Conservation (phyloP, 768 basidiomycete species). For the Mycena chlorophos region DNA sequence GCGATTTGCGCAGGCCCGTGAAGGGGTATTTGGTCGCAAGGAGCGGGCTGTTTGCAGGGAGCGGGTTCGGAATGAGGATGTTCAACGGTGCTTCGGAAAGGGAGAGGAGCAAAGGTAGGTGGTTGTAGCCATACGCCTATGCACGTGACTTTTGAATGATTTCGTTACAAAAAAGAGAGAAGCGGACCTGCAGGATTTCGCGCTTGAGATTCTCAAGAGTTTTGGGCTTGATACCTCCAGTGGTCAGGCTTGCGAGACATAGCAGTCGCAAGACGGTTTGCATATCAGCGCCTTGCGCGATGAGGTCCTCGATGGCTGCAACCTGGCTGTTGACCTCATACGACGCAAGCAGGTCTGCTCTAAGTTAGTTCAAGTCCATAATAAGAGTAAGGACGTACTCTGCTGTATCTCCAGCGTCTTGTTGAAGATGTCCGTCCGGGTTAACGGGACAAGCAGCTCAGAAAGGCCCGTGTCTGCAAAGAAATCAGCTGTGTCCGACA, state of each 20-base stretch:
- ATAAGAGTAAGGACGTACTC: slow-evolving; percentile 50
- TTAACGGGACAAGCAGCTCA: slow-evolving; percentile 86
- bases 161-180: slow-evolving; percentile 17
- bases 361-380: slow-evolving; percentile 6
- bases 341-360: slow-evolving; percentile 86
- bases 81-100: slow-evolving; percentile 66
- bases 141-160: slow-evolving; percentile 28
- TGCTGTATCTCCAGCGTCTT: slow-evolving; percentile 94
- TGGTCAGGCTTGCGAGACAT: slow-evolving; percentile 82
- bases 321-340: slow-evolving; percentile 83
- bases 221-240: slow-evolving; percentile 86
- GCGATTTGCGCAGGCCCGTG: slow-evolving; percentile 68
- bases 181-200: slow-evolving; percentile 77
- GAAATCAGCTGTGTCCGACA: slow-evolving; percentile 7
- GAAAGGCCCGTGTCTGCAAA: slow-evolving; percentile 85
- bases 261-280: slow-evolving; percentile 75
- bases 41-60: slow-evolving; percentile 51
- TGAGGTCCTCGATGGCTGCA: slow-evolving; percentile 84
- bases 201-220: slow-evolving; percentile 84
- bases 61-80: slow-evolving; percentile 65
- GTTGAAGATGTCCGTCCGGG: slow-evolving; percentile 85
- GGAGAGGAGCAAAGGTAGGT: slow-evolving; percentile 66
- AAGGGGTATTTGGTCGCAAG: slow-evolving; percentile 68
- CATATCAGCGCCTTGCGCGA: slow-evolving; percentile 84
- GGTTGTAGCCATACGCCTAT: slow-evolving; percentile 75